Conservation (phyloP, 176 grass and related monocot species). For the Zizania latifolia region DNA sequence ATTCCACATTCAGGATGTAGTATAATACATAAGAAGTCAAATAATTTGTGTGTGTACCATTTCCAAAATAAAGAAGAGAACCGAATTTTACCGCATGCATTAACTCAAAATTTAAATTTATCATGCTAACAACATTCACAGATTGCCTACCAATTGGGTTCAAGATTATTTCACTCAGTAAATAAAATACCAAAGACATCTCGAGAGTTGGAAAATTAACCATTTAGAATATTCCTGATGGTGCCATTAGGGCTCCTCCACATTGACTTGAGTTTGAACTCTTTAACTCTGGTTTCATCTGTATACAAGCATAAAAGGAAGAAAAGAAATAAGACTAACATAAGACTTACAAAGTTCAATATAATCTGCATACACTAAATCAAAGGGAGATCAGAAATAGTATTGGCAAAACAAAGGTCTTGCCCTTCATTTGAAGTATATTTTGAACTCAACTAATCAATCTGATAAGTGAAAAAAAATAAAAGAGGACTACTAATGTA, state of each 20-base stretch:
- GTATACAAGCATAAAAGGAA: neutral
- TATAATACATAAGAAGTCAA: neutral
- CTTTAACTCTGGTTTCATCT: constrained; percentile 52
- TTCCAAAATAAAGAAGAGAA: neutral
- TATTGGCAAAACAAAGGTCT: too few relatives aligned
- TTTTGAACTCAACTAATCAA: constrained; percentile 3
- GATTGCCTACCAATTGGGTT: neutral
- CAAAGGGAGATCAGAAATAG: too few relatives aligned
- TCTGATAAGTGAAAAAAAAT: neutral
- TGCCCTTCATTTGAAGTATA: too few relatives aligned
- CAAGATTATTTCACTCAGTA: neutral
- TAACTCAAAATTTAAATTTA: neutral
- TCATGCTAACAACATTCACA: neutral
- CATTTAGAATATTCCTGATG: constrained; percentile 53
- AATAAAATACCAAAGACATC: neutral
- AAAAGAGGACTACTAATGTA: too few relatives aligned
- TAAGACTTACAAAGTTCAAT: neutral
- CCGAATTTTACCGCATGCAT: neutral
- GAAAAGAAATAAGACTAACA: neutral
- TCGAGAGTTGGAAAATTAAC: constrained; percentile 14
- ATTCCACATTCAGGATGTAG: neutral
- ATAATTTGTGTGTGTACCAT: too few relatives aligned
- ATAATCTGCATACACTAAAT: too few relatives aligned
- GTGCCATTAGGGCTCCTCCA: constrained; percentile 59
- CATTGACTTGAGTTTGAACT: constrained; percentile 58